A percentile compares a stretch with the other conserved stretches of the same genome.
Evolutionary conservation across 441 rosid species (phyloP).

Genomic region (Cnidoscolus chayamansa): DNA sequence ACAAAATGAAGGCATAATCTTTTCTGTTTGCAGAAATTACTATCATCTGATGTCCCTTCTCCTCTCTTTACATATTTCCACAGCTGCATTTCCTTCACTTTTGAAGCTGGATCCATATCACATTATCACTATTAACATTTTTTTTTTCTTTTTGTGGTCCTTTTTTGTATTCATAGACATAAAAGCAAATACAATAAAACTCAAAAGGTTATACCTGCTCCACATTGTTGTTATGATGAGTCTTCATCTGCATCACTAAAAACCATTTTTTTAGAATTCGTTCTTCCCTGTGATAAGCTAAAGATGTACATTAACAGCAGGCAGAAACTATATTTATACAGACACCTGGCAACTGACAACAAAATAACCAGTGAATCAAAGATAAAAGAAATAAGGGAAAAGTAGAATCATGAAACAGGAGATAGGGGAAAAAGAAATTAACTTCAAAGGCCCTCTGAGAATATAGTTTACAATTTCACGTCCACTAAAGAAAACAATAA

Average conservation of each 20-base stretch:
- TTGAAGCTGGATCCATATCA: too few relatives aligned
- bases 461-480: not conserved
- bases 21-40: too few relatives aligned
- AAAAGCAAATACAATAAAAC: not conserved
- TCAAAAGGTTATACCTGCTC: conserved; percentile 7
- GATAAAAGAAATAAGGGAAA: not conserved
- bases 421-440: not conserved
- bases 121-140: not conserved
- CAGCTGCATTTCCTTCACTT: too few relatives aligned
- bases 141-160: not conserved
- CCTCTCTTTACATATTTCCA: too few relatives aligned
- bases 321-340: not conserved
- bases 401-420: not conserved
- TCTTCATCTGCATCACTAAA: conserved; percentile 11
- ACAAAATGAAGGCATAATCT: too few relatives aligned
- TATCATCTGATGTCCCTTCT: too few relatives aligned
- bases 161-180: not conserved
- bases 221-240: not conserved
- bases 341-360: not conserved
- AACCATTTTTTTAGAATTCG: not conserved
- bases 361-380: not conserved
- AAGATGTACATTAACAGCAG: not conserved
- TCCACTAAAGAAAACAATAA: not conserved
- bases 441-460: not conserved
- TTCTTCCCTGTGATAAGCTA: not conserved